Conservation (phyloP, 2,329 filamentous ascomycete species). For the Lojkania enalia region DNA sequence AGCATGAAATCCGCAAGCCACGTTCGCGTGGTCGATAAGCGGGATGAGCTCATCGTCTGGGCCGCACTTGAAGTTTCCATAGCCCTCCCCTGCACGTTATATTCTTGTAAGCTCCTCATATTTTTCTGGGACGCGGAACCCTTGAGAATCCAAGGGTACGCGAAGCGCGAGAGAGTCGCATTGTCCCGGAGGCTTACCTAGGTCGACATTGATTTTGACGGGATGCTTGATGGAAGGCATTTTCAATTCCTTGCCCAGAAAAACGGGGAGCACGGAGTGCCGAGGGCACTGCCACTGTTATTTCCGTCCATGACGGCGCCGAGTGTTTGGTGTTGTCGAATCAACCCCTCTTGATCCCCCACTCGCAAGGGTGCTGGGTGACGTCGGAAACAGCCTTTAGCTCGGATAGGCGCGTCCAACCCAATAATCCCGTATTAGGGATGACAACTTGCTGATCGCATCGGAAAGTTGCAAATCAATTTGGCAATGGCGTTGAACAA, state of each 20-base stretch:
- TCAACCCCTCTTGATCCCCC: not conserved
- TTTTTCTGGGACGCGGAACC: too few species aligned
- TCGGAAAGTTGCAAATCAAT: too few species aligned
- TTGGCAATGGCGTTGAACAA: conserved; percentile 1
- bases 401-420: not conserved
- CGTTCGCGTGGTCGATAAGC: conserved; percentile 64
- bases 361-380: not conserved
- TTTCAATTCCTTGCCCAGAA: conserved; percentile 10
- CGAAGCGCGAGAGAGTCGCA: too few species aligned
- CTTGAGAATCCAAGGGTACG: too few species aligned
- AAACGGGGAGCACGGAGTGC: not conserved
- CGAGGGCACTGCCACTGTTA: not conserved
- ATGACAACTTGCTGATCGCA: not conserved
- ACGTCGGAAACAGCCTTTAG: not conserved
- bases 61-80: conserved; percentile 56
- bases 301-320: not conserved
- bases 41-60: conserved; percentile 65
- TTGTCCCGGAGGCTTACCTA: too few species aligned
- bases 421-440: not conserved
- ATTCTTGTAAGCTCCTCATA: too few species aligned
- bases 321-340: not conserved
- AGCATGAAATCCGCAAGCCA: conserved; percentile 64
- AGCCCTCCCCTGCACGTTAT: too few species aligned
- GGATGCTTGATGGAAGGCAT: conserved; percentile 57
- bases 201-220: conserved; percentile 58